These are phyloP conservation scores for Alternaria brassicae DNA, from an alignment of 2,329 filamentous ascomycete species.

Conservation along the genomic window DNA sequence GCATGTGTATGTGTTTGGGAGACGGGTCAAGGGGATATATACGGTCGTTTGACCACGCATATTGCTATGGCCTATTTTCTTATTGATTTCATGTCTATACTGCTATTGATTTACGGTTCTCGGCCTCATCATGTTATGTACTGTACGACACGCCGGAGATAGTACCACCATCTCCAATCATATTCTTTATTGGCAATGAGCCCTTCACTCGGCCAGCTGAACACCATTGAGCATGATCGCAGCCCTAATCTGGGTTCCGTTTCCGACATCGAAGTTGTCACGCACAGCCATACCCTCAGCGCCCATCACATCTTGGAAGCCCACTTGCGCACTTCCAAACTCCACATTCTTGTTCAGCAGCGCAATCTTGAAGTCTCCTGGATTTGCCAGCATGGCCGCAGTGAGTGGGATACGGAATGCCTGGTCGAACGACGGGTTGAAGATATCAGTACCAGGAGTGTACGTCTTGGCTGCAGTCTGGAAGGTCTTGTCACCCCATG, in stretches of 20 bases:
- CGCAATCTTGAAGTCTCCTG: constrained; percentile 33
- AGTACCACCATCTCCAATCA: not conserved
- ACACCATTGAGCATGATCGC: constrained; percentile 35
- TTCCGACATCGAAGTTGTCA: constrained; percentile 36
- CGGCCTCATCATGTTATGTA: not conserved
- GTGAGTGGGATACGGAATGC: constrained; percentile 55
- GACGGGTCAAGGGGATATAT: not conserved
- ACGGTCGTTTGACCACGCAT: not conserved
- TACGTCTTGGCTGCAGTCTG: constrained; percentile 54
- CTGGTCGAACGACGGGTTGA: constrained; percentile 58
- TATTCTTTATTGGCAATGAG: not conserved
- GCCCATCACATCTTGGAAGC: constrained; percentile 35
- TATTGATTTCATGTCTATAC: not conserved
- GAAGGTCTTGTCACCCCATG: constrained; percentile 54
- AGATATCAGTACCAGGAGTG: constrained; percentile 56
- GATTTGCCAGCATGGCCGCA: constrained; percentile 35
- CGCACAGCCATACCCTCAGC: constrained; percentile 31
- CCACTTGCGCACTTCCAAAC: constrained; percentile 34
- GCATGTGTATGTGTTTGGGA: not conserved
- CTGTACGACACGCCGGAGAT: not conserved
- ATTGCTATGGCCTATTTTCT: not conserved
- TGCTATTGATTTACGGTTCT: not conserved
- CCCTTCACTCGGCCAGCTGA: constrained; percentile 20
- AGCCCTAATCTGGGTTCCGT: constrained; percentile 32
- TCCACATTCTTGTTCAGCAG: constrained; percentile 40